Evolutionary conservation across 2,329 filamentous ascomycete genomes (phyloP).

Genomic region (Penicillium freii): DNA sequence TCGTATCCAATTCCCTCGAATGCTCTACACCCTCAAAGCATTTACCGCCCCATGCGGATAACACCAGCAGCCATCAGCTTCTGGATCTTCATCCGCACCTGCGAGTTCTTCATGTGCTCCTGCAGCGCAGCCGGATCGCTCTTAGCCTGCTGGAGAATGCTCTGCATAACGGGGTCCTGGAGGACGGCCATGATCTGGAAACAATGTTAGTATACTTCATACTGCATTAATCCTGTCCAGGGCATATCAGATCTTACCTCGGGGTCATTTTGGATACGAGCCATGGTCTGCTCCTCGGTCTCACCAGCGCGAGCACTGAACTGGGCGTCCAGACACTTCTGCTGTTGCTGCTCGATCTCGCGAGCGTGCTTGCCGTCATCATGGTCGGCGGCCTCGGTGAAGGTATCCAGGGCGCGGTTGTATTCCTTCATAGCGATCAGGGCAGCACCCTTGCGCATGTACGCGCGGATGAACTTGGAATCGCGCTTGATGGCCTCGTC

Average conservation of each 20-base stretch:
- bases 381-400: conserved; percentile 73
- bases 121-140: conserved; percentile 85
- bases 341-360: conserved; percentile 90
- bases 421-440: conserved; percentile 98
- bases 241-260: conserved; percentile 61
- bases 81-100: conserved; percentile 83
- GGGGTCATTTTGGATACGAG: conserved; percentile 84
- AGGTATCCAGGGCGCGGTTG: conserved; percentile 88
- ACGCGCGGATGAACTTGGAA: conserved; percentile 87
- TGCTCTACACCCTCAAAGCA: background rate
- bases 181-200: conserved; percentile 78
- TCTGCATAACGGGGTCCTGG: conserved; percentile 96
- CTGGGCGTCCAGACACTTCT: conserved; percentile 88
- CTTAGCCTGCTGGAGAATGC: conserved; percentile 94
- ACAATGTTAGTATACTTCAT: conserved; percentile 28
- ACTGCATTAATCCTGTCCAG: background rate
- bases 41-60: conserved; percentile 68
- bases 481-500: conserved; percentile 88
- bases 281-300: conserved; percentile 91
- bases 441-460: conserved; percentile 93
- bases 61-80: conserved; percentile 92
- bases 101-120: conserved; percentile 95
- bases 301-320: conserved; percentile 89
- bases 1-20: conserved; percentile 15
- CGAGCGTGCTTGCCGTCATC: conserved; percentile 80